phyloP scores from a whole-genome alignment of 495 filamentous ascomycete species.

The Trichoderma orchidacearum region DNA sequence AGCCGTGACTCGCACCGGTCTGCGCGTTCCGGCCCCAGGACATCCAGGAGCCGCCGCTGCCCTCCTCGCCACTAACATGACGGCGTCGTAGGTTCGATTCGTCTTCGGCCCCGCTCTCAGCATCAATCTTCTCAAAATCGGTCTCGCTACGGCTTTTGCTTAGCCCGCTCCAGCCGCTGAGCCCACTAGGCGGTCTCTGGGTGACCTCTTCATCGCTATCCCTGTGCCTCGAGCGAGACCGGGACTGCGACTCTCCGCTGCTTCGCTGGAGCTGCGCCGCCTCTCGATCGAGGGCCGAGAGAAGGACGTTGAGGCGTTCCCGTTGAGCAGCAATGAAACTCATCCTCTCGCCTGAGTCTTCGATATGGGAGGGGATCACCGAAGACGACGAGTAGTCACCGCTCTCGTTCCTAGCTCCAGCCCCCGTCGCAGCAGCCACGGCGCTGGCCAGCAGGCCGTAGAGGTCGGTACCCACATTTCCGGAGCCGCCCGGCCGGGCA shows the following conservation, averaged over 20 bases:
- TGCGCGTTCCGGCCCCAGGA: constrained; percentile 41
- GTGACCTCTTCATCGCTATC: constrained; percentile 9
- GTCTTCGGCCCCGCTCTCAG: constrained; percentile 46
- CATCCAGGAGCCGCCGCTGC: constrained; percentile 38
- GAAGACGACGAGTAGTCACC: not conserved
- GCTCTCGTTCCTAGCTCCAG: not conserved
- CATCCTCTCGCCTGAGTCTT: constrained; percentile 47
- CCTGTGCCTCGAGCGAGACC: constrained; percentile 9
- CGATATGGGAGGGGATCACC: constrained; percentile 53
- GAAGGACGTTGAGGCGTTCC: constrained; percentile 53
- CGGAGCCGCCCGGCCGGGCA: constrained; percentile 25
- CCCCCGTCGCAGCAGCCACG: constrained; percentile 28
- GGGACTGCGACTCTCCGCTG: constrained; percentile 10
- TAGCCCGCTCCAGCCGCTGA: constrained; percentile 38
- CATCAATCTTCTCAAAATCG: constrained; percentile 74
- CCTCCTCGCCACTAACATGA: constrained; percentile 6
- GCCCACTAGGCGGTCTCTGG: constrained; percentile 26
- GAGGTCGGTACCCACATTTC: constrained; percentile 42
- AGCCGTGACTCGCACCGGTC: constrained; percentile 6
- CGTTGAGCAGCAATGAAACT: constrained; percentile 59
- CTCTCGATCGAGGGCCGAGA: constrained; percentile 64
- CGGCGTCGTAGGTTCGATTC: constrained; percentile 16
- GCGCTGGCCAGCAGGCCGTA: constrained; percentile 66
- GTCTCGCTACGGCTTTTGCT: constrained; percentile 60
- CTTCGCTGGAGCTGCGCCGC: constrained; percentile 32